phyloP scores from a whole-genome alignment of 2,329 filamentous ascomycete species.

The Neoscytalidium dimidiatum region DNA sequence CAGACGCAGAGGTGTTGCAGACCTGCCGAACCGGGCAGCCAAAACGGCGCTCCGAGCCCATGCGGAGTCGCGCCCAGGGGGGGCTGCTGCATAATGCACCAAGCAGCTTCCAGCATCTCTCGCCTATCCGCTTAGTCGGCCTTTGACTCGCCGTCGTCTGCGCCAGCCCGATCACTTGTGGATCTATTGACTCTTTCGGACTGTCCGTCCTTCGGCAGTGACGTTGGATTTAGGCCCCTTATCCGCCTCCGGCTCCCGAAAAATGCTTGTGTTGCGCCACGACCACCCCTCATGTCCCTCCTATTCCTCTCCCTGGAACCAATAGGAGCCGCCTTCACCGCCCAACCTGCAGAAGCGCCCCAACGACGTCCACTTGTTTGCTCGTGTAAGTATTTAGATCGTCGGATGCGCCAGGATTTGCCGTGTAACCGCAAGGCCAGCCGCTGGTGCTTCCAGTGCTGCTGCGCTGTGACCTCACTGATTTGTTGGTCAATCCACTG shows the following conservation, averaged over 20 bases:
- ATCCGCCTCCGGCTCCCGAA: slow-evolving; percentile 14
- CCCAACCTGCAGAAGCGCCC: neutral
- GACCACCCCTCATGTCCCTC: neutral
- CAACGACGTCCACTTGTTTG: neutral
- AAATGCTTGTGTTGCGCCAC: slow-evolving; percentile 17
- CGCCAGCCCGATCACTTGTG: slow-evolving; percentile 9
- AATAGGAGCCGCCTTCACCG: slow-evolving; percentile 7
- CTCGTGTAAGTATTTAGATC: slow-evolving; percentile 15
- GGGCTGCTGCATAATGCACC: slow-evolving; percentile 10
- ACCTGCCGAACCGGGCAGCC: neutral
- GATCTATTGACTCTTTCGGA: slow-evolving; percentile 6
- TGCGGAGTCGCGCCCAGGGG: neutral
- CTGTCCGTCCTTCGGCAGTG: neutral
- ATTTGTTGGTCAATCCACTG: neutral
- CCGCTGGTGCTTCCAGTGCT: neutral
- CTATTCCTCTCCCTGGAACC: neutral
- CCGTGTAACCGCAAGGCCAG: neutral
- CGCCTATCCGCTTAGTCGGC: neutral
- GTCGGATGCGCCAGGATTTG: slow-evolving; percentile 14
- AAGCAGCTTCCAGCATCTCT: neutral
- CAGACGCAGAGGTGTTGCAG: neutral
- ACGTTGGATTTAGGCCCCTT: slow-evolving; percentile 16
- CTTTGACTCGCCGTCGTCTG: neutral
- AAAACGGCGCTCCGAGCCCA: neutral
- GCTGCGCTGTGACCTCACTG: neutral